A percentile compares a stretch with the other conserved stretches of the same genome.
phyloP scores from a whole-genome alignment of 495 filamentous ascomycete genomes.

The Penicillium longicatenatum region DNA sequence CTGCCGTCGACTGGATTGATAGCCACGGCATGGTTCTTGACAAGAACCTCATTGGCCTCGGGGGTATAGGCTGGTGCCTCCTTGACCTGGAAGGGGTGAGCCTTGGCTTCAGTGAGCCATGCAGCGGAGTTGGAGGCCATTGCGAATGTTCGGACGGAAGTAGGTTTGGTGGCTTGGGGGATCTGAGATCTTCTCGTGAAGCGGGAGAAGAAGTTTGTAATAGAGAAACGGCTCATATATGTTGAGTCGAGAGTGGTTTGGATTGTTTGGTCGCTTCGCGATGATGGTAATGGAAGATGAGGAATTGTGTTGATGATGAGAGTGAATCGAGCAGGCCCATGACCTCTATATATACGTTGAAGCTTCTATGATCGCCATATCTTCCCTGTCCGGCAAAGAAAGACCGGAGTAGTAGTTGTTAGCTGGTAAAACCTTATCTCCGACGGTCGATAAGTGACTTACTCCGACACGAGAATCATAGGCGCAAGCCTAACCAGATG shows the following conservation, averaged over 20 bases:
- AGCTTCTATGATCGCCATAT: background rate
- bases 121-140: slow-evolving; percentile 38
- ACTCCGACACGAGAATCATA: background rate
- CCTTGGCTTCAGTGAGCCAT: slow-evolving; percentile 33
- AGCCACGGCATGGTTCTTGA: slow-evolving; percentile 46
- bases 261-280: background rate
- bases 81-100: slow-evolving; percentile 33
- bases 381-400: background rate
- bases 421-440: background rate
- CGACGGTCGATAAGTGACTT: background rate
- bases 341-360: background rate
- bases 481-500: background rate
- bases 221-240: background rate
- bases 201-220: background rate
- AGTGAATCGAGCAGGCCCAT: background rate
- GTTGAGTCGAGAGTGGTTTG: background rate
- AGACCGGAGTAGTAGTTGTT: background rate
- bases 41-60: slow-evolving; percentile 35
- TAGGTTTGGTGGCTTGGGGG: background rate
- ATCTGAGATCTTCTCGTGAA: background rate
- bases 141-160: background rate
- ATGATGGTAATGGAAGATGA: background rate
- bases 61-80: slow-evolving; percentile 37
- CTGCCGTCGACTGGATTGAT: slow-evolving; percentile 45
- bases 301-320: background rate